phyloP scores from a whole-genome alignment of 805 yeast genomes.

The Candida nemodendra region DNA sequence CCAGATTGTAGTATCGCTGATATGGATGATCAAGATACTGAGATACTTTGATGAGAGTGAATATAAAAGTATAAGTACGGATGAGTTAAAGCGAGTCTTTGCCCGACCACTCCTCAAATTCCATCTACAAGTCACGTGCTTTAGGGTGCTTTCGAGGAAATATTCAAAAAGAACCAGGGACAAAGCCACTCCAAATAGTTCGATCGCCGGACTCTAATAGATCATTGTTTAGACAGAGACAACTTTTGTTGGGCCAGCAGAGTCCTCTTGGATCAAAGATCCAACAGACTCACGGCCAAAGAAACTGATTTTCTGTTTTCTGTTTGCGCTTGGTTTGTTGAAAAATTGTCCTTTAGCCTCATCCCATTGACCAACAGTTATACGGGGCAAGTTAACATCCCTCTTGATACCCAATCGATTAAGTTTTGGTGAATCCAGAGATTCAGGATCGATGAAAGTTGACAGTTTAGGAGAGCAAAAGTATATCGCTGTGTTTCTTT shows the following conservation, averaged over 20 bases:
- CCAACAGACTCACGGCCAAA: slow-evolving; percentile 15
- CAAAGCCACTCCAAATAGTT: no score
- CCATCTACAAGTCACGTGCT: no score
- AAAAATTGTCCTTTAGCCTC: slow-evolving; percentile 44
- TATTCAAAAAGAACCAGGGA: no score
- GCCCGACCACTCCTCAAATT: no score
- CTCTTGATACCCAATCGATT: slow-evolving; percentile 30
- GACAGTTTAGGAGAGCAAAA: slow-evolving; percentile 31
- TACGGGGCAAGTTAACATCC: slow-evolving; percentile 29
- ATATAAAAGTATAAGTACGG: no score
- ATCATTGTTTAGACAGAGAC: no score
- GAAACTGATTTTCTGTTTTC: slow-evolving; percentile 4
- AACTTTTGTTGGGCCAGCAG: background rate
- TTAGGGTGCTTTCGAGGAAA: no score
- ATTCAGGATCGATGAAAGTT: slow-evolving; percentile 33
- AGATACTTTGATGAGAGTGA: no score
- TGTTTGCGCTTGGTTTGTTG: slow-evolving; percentile 34
- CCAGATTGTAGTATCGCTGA: no score
- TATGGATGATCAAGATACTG: no score
- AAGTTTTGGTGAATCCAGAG: slow-evolving; percentile 8
- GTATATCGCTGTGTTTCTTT: slow-evolving; percentile 33
- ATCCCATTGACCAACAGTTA: slow-evolving; percentile 41
- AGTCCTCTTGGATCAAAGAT: slow-evolving; percentile 6
- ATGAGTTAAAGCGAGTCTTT: no score
- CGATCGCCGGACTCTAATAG: no score